Conservation (phyloP, 805 yeast species). For the Brettanomyces sp. region DNA sequence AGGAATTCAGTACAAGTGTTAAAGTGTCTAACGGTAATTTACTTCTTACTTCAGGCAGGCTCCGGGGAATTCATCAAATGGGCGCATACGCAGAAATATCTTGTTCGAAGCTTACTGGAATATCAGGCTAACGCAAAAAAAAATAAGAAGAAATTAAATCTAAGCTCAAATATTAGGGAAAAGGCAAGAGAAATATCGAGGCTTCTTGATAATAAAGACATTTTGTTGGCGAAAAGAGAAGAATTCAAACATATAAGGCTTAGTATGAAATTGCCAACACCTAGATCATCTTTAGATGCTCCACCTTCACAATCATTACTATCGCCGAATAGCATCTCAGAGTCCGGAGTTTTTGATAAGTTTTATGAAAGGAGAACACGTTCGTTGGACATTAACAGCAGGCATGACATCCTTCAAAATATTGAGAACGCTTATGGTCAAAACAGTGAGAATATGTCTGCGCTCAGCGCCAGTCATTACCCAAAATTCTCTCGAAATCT, state of each 20-base stretch:
- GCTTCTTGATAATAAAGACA: conserved; percentile 23
- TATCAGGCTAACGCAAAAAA: conserved; percentile 19
- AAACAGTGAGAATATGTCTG: neutral
- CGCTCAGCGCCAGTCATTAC: neutral
- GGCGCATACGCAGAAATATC: conserved; percentile 31
- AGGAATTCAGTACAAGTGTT: conserved; percentile 31
- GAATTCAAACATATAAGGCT: conserved; percentile 31
- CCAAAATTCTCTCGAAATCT: neutral
- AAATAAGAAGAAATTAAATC: conserved; percentile 12
- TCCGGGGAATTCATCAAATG: conserved; percentile 40
- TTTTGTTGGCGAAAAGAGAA: conserved; percentile 31
- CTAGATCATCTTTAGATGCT: conserved; percentile 18
- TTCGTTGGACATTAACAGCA: conserved; percentile 4
- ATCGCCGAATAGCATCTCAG: neutral
- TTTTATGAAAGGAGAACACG: neutral
- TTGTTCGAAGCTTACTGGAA: conserved; percentile 19
- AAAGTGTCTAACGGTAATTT: conserved; percentile 43
- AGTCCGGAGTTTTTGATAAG: neutral
- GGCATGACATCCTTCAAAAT: neutral
- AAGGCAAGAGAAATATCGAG: conserved; percentile 28
- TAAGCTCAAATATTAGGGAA: conserved; percentile 27
- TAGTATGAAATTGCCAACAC: conserved; percentile 28
- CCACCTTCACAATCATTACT: conserved; percentile 9
- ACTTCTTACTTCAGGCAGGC: conserved; percentile 45
- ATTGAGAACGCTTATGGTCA: neutral